These are phyloP conservation scores for Kalanchoe fedtschenkoi DNA, from an alignment of 164 flowering plant species.

Conservation along the genomic window DNA sequence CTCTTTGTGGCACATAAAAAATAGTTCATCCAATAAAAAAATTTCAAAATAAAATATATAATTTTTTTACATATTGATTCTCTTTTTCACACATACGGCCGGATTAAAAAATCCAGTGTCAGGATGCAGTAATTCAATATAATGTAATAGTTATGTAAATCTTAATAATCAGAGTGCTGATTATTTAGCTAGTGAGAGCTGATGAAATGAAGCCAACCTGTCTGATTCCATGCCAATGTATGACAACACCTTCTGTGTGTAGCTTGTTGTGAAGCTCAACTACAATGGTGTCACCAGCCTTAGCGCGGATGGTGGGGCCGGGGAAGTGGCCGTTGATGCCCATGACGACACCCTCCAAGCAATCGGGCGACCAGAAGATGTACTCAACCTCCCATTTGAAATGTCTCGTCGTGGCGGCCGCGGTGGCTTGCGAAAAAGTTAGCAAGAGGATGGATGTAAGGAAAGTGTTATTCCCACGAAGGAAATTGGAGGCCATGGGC, in stretches of 20 bases:
- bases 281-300: slow-evolving; percentile 60
- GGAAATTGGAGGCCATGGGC: background rate
- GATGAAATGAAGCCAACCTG: slow-evolving; percentile 32
- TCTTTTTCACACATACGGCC: too few species aligned
- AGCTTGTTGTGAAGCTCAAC: slow-evolving; percentile 69
- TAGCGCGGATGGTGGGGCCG: slow-evolving; percentile 74
- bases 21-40: background rate
- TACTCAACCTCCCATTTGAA: slow-evolving; percentile 69
- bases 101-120: too few species aligned
- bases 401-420: slow-evolving; percentile 29
- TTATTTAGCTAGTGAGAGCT: too few species aligned
- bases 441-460: background rate
- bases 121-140: too few species aligned
- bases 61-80: too few species aligned
- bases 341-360: slow-evolving; percentile 49
- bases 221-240: slow-evolving; percentile 95
- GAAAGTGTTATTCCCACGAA: background rate
- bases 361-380: slow-evolving; percentile 64
- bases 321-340: slow-evolving; percentile 86
- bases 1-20: too few species aligned
- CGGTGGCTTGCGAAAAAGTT: background rate
- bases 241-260: slow-evolving; percentile 71
- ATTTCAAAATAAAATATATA: background rate
- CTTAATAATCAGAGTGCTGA: too few species aligned
- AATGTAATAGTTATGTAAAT: too few species aligned